phyloP scores from a whole-genome alignment of 2,329 filamentous ascomycete species.

The Elsinoe necatrix region DNA sequence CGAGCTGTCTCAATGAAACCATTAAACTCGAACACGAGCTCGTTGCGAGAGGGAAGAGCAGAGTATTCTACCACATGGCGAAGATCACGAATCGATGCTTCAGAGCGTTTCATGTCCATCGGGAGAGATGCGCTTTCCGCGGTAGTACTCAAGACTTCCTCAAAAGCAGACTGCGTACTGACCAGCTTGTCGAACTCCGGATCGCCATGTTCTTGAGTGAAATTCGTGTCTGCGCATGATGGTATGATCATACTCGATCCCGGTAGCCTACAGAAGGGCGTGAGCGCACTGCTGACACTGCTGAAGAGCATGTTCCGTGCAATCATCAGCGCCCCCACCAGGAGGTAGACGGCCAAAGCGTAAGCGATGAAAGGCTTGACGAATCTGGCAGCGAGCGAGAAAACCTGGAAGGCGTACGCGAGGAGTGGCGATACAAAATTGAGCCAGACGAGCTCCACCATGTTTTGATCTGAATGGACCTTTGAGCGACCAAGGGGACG shows the following conservation, averaged over 20 bases:
- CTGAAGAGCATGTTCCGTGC: slow-evolving; percentile 54
- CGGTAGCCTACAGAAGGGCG: slow-evolving; percentile 62
- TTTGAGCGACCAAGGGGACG: not conserved
- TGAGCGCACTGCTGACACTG: slow-evolving; percentile 53
- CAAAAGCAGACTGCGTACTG: slow-evolving; percentile 64
- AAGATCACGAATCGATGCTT: slow-evolving; percentile 65
- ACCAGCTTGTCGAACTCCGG: slow-evolving; percentile 69
- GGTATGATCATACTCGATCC: slow-evolving; percentile 53
- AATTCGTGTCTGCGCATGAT: slow-evolving; percentile 41
- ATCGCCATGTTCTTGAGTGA: slow-evolving; percentile 24
- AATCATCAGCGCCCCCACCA: slow-evolving; percentile 51
- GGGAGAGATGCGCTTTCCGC: slow-evolving; percentile 59
- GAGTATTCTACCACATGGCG: slow-evolving; percentile 64
- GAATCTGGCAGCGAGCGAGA: slow-evolving; percentile 52
- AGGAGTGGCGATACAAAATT: slow-evolving; percentile 31
- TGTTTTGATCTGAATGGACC: not conserved
- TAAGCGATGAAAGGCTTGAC: slow-evolving; percentile 58
- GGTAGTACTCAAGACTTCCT: slow-evolving; percentile 62
- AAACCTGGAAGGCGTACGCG: slow-evolving; percentile 47
- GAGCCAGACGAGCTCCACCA: slow-evolving; percentile 24
- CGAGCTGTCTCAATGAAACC: slow-evolving; percentile 64
- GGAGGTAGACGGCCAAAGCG: slow-evolving; percentile 52
- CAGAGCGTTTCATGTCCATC: slow-evolving; percentile 69
- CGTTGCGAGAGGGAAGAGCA: slow-evolving; percentile 56
- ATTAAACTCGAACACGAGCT: slow-evolving; percentile 67